Base-by-base conservation (phyloP, 2,329 filamentous ascomycete genomes). In the Microthyrium microscopicum region DNA sequence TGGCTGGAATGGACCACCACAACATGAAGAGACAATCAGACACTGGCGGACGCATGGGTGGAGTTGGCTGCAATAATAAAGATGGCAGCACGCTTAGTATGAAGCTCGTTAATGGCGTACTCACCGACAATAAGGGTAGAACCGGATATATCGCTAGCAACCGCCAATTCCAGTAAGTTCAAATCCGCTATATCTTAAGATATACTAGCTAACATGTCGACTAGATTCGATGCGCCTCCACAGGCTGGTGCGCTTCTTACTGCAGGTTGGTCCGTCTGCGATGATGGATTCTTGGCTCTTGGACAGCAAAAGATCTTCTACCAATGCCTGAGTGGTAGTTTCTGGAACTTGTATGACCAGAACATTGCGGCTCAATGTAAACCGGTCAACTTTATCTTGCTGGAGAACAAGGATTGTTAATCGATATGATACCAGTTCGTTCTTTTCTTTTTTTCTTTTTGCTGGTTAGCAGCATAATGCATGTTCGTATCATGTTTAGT, bases 321-420 rank as follows among this genome's bases (percentile, higher is more conserved):
- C 57, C 66, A 76, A 49, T 91, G 83, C 57, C 56, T 66, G 39
- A 80, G 73, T 19, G 80, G 81, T 24, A 56, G 58, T 46, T 87
- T 89, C 58, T 80, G 72, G 62, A 91, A 91, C 61, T 61, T 91
- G 13, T 91, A 91, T 56, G 74, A 85, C 52, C 61, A 68, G 39
- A 56, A 25, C 9, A 13, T 25, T 12, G 22, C 22, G 9, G 22
- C 22, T 25, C 22, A 13, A 25, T 12, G 22, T 9, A 13, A 9
- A 25, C 22, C 13, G 22, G 9, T 25, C 9, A 25, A 13, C 22
- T 25, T 9, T 25, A 9, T 25, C n/a, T n/a, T n/a, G n/a, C n/a
- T n/a, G n/a, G n/a, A n/a, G n/a, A n/a, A n/a, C n/a, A n/a, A n/a
- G n/a, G n/a, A n/a, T n/a, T n/a, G n/a, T n/a, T n/a, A n/a, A n/a